Evolutionary conservation across 805 yeast genomes (phyloP).

Genomic region (Candida qinlingensis): DNA sequence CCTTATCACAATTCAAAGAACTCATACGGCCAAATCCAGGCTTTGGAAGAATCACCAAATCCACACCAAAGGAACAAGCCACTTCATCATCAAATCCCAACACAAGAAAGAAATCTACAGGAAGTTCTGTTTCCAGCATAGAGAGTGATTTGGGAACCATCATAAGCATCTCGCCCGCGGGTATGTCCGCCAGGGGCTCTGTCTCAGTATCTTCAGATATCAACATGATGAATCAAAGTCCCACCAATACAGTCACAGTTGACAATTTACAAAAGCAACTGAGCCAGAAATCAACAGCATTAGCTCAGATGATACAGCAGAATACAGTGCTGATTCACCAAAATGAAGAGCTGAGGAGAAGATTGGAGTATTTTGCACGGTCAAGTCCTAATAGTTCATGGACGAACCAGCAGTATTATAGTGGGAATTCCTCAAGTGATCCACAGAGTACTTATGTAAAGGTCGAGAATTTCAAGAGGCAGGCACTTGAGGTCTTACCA

Average conservation of each 20-base stretch:
- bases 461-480: constrained; percentile 3
- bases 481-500: constrained; percentile 12
- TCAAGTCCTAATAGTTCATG: neutral
- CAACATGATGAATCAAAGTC: neutral
- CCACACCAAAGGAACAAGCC: neutral
- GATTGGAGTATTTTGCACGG: constrained; percentile 1
- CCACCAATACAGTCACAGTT: neutral
- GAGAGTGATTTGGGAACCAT: neutral
- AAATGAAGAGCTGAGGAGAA: constrained; percentile 11
- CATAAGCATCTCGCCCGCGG: neutral
- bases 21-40: constrained; percentile 16
- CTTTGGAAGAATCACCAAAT: constrained; percentile 16
- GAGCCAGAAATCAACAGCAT: neutral
- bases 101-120: neutral
- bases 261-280: neutral
- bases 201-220: neutral
- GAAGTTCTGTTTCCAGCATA: neutral
- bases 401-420: neutral
- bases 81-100: neutral
- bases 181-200: no score
- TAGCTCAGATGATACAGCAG: constrained; percentile 3
- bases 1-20: constrained; percentile 15
- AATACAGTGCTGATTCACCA: constrained; percentile 3
- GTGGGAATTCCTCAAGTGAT: no score
- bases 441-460: neutral